phyloP scores from a whole-genome alignment of 106 monocot species.

The Gastrodia elata region DNA sequence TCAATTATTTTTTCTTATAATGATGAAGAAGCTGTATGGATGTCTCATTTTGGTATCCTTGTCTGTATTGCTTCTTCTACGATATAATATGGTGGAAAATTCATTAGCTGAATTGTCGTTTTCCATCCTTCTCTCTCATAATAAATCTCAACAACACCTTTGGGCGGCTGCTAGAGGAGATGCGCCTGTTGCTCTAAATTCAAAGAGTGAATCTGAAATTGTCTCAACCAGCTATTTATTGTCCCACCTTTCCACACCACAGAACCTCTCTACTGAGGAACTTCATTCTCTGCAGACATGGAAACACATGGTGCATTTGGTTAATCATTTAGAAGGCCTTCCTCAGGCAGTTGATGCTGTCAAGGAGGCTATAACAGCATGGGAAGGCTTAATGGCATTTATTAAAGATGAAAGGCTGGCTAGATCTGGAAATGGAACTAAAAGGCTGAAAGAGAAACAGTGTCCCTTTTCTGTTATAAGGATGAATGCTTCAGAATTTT shows the following conservation, averaged over 20 bases:
- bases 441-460: conserved; percentile 52
- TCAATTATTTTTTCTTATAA: conserved; percentile 11
- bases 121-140: conserved; percentile 27
- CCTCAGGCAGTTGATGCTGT: conserved; percentile 76
- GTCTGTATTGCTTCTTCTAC: conserved; percentile 34
- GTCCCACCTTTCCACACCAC: conserved; percentile 25
- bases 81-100: conserved; percentile 57
- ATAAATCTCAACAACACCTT: conserved; percentile 33
- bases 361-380: conserved; percentile 64
- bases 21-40: conserved; percentile 48
- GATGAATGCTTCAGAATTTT: conserved; percentile 72
- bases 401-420: conserved; percentile 41
- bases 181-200: conserved; percentile 23
- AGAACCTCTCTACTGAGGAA: conserved; percentile 58
- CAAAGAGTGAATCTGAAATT: conserved; percentile 36
- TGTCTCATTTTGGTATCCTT: conserved; percentile 21
- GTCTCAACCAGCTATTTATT: conserved; percentile 32
- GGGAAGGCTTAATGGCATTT: conserved; percentile 61
- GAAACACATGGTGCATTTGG: conserved; percentile 52
- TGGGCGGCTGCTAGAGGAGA: conserved; percentile 24
- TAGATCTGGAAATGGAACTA: conserved; percentile 27
- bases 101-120: conserved; percentile 46
- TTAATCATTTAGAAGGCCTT: conserved; percentile 31
- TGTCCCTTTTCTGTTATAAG: conserved; percentile 82
- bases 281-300: conserved; percentile 54